phyloP scores from a whole-genome alignment of 495 filamentous ascomycete species.

The Chlorociboria aeruginascens region DNA sequence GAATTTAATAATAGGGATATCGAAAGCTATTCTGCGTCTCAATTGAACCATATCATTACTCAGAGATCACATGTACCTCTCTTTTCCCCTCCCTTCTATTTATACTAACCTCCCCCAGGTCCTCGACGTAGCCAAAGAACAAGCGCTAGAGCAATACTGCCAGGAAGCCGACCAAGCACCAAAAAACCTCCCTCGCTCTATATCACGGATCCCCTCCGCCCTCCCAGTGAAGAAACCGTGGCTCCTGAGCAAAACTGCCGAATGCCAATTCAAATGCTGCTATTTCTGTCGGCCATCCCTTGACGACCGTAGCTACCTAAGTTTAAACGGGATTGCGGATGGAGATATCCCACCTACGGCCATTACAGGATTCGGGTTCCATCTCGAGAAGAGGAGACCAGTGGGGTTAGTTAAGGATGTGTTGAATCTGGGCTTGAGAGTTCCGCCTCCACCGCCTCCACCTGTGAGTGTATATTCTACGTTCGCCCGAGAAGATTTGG shows the following conservation, averaged over 20 bases:
- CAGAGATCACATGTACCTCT: constrained; percentile 24
- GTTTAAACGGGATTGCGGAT: constrained; percentile 35
- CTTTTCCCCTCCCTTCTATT: background rate
- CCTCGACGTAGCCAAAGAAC: constrained; percentile 13
- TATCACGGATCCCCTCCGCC: background rate
- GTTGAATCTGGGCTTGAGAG: constrained; percentile 14
- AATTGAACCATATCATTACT: constrained; percentile 27
- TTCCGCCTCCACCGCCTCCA: background rate
- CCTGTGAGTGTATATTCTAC: constrained; percentile 4
- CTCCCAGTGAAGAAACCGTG: constrained; percentile 18
- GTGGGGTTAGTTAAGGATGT: constrained; percentile 12
- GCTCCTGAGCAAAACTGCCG: constrained; percentile 24
- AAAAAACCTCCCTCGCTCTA: background rate
- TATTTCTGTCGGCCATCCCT: constrained; percentile 34
- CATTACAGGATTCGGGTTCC: constrained; percentile 33
- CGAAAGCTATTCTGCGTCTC: constrained; percentile 28
- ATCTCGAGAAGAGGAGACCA: constrained; percentile 9
- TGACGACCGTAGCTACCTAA: constrained; percentile 32
- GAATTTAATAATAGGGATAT: constrained; percentile 38
- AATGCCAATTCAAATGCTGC: constrained; percentile 43
- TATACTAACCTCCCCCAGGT: constrained; percentile 12
- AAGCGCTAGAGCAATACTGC: background rate
- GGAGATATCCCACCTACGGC: constrained; percentile 30
- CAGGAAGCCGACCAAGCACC: background rate
- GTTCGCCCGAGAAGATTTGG: background rate